These are phyloP conservation scores for Kodamaea jinghongensis DNA, from an alignment of 805 yeast species.

Conservation along the genomic window DNA sequence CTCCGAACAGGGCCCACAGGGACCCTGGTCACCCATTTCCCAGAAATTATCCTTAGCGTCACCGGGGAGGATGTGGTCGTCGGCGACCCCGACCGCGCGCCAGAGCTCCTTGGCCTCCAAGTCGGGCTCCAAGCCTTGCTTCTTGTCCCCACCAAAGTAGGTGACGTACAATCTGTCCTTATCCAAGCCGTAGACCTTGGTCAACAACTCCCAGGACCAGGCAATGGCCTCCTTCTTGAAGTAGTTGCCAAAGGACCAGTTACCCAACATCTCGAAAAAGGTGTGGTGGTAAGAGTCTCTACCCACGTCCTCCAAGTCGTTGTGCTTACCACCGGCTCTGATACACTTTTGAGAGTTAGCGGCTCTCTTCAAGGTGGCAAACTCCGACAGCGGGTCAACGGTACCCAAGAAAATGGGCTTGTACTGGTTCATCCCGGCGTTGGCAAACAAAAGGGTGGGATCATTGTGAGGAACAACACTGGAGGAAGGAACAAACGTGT, in stretches of 20 bases:
- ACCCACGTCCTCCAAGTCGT: constrained; percentile 97
- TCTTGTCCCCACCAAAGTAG: constrained; percentile 91
- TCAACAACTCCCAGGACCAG: constrained; percentile 89
- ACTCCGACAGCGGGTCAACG: constrained; percentile 90
- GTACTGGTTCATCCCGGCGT: constrained; percentile 99
- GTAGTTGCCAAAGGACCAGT: constrained; percentile 99
- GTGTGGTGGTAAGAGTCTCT: constrained; percentile 98
- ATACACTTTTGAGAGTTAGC: constrained; percentile 97
- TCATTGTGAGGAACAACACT: constrained; percentile 97
- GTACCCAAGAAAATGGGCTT: constrained; percentile 97
- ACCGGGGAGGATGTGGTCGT: constrained; percentile 92
- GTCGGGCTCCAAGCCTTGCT: constrained; percentile 85
- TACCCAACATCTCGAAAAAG: constrained; percentile 98
- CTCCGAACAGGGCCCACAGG: constrained; percentile 99
- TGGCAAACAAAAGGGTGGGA: constrained; percentile 93
- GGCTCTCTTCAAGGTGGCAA: constrained; percentile 81
- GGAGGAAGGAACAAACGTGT: constrained; percentile 85
- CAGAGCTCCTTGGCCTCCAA: constrained; percentile 87
- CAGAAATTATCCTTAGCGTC: constrained; percentile 90
- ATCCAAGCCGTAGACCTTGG: constrained; percentile 77
- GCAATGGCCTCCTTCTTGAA: constrained; percentile 91
- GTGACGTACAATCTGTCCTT: constrained; percentile 86
- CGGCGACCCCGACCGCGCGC: constrained; percentile 84
- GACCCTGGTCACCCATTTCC: constrained; percentile 99
- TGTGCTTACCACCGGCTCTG: constrained; percentile 99